phyloP scores from a whole-genome alignment of 1,139 yeast genomes.

The Kodamaea plutei region DNA sequence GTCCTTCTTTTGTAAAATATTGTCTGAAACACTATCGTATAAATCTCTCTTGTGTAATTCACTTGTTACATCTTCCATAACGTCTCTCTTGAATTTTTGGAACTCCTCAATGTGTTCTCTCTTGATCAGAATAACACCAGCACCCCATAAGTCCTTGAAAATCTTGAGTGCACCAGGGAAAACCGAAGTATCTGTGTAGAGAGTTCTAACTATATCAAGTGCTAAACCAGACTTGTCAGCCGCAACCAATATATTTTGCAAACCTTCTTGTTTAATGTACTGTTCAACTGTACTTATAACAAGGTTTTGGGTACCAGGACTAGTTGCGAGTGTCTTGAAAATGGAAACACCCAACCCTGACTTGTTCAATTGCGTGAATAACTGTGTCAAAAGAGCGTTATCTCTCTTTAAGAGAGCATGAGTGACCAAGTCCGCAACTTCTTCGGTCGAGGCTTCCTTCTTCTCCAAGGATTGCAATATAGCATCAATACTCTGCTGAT shows the following conservation, averaged over 20 bases:
- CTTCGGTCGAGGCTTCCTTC: neutral
- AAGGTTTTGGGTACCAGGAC: constrained; percentile 20
- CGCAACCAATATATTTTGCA: constrained; percentile 19
- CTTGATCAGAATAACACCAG: constrained; percentile 12
- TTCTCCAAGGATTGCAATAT: neutral
- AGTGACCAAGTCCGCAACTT: constrained; percentile 3
- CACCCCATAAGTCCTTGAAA: too few species aligned
- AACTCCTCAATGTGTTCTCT: constrained; percentile 3
- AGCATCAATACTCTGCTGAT: neutral
- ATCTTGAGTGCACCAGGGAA: constrained; percentile 21
- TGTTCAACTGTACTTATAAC: constrained; percentile 20
- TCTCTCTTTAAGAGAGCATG: constrained; percentile 19
- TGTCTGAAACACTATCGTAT: too few species aligned
- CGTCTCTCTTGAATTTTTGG: neutral
- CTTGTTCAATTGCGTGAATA: constrained; percentile 24
- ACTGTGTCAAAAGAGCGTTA: constrained; percentile 22
- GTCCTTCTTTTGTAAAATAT: too few species aligned
- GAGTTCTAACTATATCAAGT: constrained; percentile 24
- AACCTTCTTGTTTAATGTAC: constrained; percentile 21
- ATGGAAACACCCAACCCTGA: constrained; percentile 24
- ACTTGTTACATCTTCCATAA: neutral
- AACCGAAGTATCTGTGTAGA: constrained; percentile 20
- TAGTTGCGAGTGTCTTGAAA: constrained; percentile 21
- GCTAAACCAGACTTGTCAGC: constrained; percentile 26
- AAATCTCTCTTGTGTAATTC: constrained; percentile 1